phyloP scores from a whole-genome alignment of 1,139 yeast species.

The Kodamaea sp. region DNA sequence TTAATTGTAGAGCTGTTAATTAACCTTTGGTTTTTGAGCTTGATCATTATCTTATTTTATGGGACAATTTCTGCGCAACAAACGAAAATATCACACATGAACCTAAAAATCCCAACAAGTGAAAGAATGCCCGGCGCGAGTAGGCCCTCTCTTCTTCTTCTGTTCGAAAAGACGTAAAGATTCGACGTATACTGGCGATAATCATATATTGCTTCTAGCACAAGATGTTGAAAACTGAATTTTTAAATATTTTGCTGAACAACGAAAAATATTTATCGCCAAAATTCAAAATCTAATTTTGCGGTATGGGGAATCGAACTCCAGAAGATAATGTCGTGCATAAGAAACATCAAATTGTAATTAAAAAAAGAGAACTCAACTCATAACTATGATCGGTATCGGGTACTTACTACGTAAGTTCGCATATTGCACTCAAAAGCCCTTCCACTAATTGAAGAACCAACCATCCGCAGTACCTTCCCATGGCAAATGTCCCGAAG shows the following conservation, averaged over 20 bases:
- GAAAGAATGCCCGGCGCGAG: conserved; percentile 79
- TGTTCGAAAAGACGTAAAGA: conserved; percentile 77
- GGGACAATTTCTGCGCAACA: conserved; percentile 64
- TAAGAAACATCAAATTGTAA: not conserved
- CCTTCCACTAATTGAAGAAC: conserved; percentile 36
- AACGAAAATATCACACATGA: conserved; percentile 78
- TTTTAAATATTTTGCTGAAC: too few species aligned
- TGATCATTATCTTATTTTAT: conserved; percentile 4
- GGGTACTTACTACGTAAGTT: conserved; percentile 57
- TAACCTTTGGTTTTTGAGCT: not conserved
- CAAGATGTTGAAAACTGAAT: too few species aligned
- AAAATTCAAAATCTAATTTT: too few species aligned
- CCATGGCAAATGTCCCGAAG: conserved; percentile 40
- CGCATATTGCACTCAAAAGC: conserved; percentile 81
- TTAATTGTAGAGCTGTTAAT: not conserved
- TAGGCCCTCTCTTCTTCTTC: conserved; percentile 80
- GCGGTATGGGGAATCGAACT: not conserved
- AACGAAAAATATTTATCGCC: too few species aligned
- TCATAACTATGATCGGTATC: conserved; percentile 75
- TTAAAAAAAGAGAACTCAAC: conserved; percentile 29
- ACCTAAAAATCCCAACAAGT: conserved; percentile 74
- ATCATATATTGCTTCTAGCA: conserved; percentile 30
- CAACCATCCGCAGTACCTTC: conserved; percentile 75
- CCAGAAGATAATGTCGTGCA: not conserved
- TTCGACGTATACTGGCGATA: conserved; percentile 65